A percentile compares a stretch with the other conserved stretches of the same genome.
phyloP scores from a whole-genome alignment of 2,329 filamentous ascomycete species.

The Aspergillus fijiensis region DNA sequence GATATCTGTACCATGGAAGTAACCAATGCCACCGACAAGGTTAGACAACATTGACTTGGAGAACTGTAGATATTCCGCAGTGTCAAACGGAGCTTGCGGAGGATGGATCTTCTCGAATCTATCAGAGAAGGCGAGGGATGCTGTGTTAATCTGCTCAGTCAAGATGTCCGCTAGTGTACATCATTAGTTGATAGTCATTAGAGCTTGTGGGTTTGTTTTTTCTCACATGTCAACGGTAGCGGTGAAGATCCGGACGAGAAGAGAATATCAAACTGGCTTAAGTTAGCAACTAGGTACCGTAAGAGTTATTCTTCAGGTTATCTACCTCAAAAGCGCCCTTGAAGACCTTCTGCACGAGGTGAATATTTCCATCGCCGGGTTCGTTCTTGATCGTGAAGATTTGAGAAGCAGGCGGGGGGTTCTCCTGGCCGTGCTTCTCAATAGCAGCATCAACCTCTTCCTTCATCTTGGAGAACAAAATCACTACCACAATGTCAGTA shows the following conservation, averaged over 20 bases:
- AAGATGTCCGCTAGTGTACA: slow-evolving; percentile 57
- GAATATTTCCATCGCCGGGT: slow-evolving; percentile 66
- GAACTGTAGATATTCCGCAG: slow-evolving; percentile 72
- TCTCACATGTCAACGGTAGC: slow-evolving; percentile 52
- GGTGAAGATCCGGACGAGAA: slow-evolving; percentile 76
- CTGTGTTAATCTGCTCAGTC: slow-evolving; percentile 65
- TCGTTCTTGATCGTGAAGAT: slow-evolving; percentile 74
- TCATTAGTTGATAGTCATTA: slow-evolving; percentile 10
- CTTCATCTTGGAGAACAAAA: slow-evolving; percentile 65
- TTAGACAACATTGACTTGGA: slow-evolving; percentile 92
- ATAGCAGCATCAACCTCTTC: slow-evolving; percentile 61
- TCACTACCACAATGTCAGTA: slow-evolving; percentile 34
- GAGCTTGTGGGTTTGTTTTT: neutral
- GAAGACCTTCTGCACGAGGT: slow-evolving; percentile 89
- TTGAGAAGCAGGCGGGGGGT: slow-evolving; percentile 78
- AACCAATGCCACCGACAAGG: slow-evolving; percentile 87
- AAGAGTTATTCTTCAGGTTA: slow-evolving; percentile 24
- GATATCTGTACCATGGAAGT: slow-evolving; percentile 85
- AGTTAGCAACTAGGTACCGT: slow-evolving; percentile 11
- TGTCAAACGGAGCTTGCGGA: slow-evolving; percentile 72
- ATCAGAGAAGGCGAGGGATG: slow-evolving; percentile 68
- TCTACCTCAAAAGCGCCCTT: slow-evolving; percentile 74
- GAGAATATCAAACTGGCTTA: slow-evolving; percentile 74
- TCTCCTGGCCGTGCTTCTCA: slow-evolving; percentile 60
- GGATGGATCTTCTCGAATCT: slow-evolving; percentile 72